These are phyloP conservation scores for Carallia brachiata DNA, from an alignment of 345 rosid species.

Conservation along the genomic window DNA sequence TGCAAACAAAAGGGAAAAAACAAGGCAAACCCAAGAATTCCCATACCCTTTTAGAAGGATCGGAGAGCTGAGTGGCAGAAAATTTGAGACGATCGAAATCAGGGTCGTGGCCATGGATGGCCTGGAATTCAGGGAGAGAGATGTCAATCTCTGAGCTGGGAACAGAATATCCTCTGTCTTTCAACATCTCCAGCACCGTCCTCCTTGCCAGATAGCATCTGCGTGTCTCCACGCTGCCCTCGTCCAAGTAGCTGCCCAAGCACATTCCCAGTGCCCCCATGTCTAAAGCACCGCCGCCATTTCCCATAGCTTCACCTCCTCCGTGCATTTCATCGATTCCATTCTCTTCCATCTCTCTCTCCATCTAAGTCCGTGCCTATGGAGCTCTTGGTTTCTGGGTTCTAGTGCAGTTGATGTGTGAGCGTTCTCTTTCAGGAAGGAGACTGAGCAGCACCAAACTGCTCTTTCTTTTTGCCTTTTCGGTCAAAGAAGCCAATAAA, in stretches of 20 bases:
- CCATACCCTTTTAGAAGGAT: slow-evolving; percentile 65
- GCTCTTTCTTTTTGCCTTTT: no score
- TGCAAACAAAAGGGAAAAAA: neutral
- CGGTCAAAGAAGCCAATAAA: no score
- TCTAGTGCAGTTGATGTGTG: no score
- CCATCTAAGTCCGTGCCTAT: neutral
- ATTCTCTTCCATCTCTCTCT: slow-evolving; percentile 9
- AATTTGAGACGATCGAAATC: slow-evolving; percentile 65
- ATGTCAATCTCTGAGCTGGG: slow-evolving; percentile 56
- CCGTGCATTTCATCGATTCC: neutral
- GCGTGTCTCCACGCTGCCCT: slow-evolving; percentile 63
- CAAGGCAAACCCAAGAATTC: neutral
- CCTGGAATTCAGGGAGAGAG: slow-evolving; percentile 66
- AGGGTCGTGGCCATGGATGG: slow-evolving; percentile 47
- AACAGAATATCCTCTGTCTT: slow-evolving; percentile 72
- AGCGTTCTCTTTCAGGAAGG: no score
- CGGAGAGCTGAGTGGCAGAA: slow-evolving; percentile 45
- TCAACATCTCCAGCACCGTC: slow-evolving; percentile 79
- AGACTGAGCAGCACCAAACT: no score
- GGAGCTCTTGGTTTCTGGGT: neutral
- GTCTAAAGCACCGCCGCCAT: slow-evolving; percentile 6
- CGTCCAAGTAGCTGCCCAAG: slow-evolving; percentile 53
- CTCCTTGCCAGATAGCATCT: slow-evolving; percentile 65
- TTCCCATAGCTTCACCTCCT: slow-evolving; percentile 1
- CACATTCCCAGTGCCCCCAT: slow-evolving; percentile 29